phyloP scores from a whole-genome alignment of 345 rosid genomes.

The Brassica rapa region DNA sequence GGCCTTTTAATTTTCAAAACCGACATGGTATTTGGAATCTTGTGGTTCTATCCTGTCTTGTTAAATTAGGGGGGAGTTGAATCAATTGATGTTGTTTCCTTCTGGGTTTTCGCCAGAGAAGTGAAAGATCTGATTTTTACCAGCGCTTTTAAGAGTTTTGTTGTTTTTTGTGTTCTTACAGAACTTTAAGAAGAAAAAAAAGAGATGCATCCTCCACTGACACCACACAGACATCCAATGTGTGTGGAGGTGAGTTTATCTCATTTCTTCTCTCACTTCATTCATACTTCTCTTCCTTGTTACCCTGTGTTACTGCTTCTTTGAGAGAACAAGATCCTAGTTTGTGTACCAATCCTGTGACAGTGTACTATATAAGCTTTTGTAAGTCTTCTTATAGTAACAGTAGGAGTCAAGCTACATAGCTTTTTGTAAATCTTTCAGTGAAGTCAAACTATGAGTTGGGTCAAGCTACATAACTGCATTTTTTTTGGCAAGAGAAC shows the following conservation, averaged over 20 bases:
- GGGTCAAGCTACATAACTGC: not conserved
- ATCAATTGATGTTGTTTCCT: not conserved
- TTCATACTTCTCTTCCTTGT: not conserved
- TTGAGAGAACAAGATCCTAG: not conserved
- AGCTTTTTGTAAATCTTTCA: not conserved
- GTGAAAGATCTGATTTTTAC: constrained; percentile 25
- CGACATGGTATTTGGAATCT: not conserved
- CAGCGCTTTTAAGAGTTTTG: not conserved
- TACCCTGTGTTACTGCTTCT: not conserved
- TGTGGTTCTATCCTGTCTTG: not conserved
- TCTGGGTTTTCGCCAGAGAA: not conserved
- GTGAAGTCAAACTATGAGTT: not conserved
- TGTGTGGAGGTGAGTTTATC: constrained; percentile 71
- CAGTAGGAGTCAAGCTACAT: not conserved
- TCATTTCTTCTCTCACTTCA: not conserved
- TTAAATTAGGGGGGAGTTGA: not conserved
- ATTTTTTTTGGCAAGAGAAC: not conserved
- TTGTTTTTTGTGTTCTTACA: not conserved
- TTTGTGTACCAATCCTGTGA: not conserved
- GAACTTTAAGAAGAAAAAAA: not conserved
- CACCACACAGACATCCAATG: constrained; percentile 90
- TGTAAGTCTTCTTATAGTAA: not conserved
- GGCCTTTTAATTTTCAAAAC: not conserved
- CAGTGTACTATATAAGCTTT: not conserved
- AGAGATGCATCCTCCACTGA: constrained; percentile 90